Percentiles rank a stretch among this genome's conserved stretches.
Conservation (phyloP, 352 stramenopile genomes). For the Globisporangium cystogenes region DNA sequence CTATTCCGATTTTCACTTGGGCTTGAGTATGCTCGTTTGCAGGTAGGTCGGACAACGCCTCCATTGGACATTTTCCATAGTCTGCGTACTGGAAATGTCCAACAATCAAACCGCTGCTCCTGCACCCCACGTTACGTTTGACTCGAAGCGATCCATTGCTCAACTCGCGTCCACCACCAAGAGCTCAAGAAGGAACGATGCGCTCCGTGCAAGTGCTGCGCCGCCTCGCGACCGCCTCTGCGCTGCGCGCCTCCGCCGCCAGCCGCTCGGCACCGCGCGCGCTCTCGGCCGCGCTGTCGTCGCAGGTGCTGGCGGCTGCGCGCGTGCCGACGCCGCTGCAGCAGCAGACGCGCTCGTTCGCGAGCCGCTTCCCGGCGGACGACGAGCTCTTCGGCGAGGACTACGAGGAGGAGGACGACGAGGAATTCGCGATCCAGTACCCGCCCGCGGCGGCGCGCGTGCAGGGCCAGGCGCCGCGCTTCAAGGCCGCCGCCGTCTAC, state of each 20-base stretch:
- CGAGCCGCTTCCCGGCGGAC: constrained; percentile 19
- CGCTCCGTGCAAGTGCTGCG: constrained; percentile 15
- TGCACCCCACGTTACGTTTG: background rate
- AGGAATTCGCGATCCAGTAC: constrained; percentile 82
- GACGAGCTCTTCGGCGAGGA: constrained; percentile 32
- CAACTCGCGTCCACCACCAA: background rate
- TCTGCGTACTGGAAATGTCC: background rate
- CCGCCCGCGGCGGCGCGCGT: constrained; percentile 49
- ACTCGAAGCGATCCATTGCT: background rate
- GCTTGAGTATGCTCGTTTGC: too few species aligned
- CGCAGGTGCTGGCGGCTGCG: background rate
- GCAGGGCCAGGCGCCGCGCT: constrained; percentile 57
- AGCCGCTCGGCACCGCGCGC: constrained; percentile 1
- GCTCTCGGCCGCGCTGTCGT: constrained; percentile 2
- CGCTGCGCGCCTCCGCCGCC: constrained; percentile 1
- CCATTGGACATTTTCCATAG: background rate
- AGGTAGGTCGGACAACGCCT: too few species aligned
- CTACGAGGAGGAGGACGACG: constrained; percentile 58
- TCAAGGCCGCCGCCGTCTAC: constrained; percentile 69
- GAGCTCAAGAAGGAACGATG: constrained; percentile 2
- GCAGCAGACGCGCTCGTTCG: constrained; percentile 32
- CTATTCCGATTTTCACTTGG: too few species aligned
- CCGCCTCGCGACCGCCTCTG: constrained; percentile 10
- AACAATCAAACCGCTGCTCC: background rate
- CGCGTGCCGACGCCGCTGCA: too few species aligned